These are phyloP conservation scores for Colletotrichum cereale DNA, from an alignment of 2,329 filamentous ascomycete genomes.

Conservation along the genomic window DNA sequence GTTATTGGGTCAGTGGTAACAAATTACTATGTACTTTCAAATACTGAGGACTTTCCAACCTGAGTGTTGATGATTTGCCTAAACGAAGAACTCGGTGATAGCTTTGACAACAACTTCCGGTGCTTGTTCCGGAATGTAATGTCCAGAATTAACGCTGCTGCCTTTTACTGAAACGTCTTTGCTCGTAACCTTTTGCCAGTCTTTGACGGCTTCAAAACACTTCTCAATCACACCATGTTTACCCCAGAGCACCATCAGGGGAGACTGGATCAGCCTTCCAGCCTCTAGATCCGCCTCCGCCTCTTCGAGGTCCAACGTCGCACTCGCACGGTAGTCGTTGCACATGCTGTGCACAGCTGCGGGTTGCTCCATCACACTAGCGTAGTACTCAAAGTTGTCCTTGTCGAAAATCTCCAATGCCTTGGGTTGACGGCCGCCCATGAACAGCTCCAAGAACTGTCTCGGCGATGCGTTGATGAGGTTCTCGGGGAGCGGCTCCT, in stretches of 20 bases:
- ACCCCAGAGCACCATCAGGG: conserved; percentile 65
- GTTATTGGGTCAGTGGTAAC: not conserved
- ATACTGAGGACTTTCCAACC: not conserved
- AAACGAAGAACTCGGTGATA: conserved; percentile 55
- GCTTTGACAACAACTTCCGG: conserved; percentile 59
- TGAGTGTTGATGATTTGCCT: not conserved
- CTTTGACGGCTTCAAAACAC: conserved; percentile 60
- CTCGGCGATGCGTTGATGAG: conserved; percentile 55
- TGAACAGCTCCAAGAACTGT: conserved; percentile 56
- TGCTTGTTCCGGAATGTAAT: conserved; percentile 65
- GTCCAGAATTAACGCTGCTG: conserved; percentile 58
- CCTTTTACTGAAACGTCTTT: conserved; percentile 53
- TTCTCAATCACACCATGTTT: conserved; percentile 61
- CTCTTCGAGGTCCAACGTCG: conserved; percentile 64
- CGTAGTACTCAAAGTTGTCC: conserved; percentile 56
- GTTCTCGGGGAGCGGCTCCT: conserved; percentile 62
- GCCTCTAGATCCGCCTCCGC: conserved; percentile 58
- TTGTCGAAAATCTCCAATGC: conserved; percentile 51
- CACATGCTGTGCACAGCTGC: conserved; percentile 62
- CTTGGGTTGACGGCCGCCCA: conserved; percentile 54
- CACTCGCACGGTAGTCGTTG: conserved; percentile 68
- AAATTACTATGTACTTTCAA: not conserved
- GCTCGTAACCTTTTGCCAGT: conserved; percentile 63
- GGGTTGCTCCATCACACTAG: conserved; percentile 54
- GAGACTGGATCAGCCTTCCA: conserved; percentile 58